Percentiles rank a stretch among this genome's conserved stretches.
These are phyloP conservation scores for Fraxinus latifolia DNA, from an alignment of 305 asterid genomes.

Conservation along the genomic window DNA sequence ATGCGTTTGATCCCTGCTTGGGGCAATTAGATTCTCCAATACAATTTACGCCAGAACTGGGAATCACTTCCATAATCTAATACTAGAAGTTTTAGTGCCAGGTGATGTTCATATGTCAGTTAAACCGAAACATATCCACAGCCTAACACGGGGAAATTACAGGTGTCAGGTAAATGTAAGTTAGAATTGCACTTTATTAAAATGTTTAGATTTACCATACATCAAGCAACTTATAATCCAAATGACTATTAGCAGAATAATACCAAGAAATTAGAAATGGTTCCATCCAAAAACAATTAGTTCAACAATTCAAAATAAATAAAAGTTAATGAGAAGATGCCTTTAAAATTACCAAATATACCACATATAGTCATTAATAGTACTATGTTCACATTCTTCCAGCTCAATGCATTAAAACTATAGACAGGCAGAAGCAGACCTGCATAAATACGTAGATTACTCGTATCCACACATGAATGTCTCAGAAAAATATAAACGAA, in stretches of 20 bases:
- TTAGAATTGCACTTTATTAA: neutral
- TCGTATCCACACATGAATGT: neutral
- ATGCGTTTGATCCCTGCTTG: conserved; percentile 25
- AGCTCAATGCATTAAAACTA: neutral
- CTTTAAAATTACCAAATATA: neutral
- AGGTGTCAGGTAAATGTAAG: conserved; percentile 15
- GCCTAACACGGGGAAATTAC: conserved; percentile 13
- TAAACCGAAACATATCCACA: conserved; percentile 28
- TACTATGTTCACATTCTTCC: neutral
- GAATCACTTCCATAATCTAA: conserved; percentile 67
- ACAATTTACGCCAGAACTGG: conserved; percentile 49
- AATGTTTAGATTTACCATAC: neutral
- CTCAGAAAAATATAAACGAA: neutral
- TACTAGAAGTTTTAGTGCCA: conserved; percentile 32
- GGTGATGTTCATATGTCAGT: conserved; percentile 26
- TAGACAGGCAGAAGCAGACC: neutral
- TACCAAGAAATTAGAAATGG: conserved; percentile 12
- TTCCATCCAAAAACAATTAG: neutral
- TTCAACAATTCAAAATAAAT: neutral
- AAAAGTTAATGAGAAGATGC: neutral
- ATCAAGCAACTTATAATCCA: neutral
- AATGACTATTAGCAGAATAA: conserved; percentile 16
- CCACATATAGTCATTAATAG: neutral
- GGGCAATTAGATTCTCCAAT: conserved; percentile 50
- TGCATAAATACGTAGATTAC: neutral